Evolutionary conservation across 2,329 filamentous ascomycete genomes (phyloP), one percentile per base, ranked within the genome.

Genomic region (Pseudocercospora macadamiae): DNA sequence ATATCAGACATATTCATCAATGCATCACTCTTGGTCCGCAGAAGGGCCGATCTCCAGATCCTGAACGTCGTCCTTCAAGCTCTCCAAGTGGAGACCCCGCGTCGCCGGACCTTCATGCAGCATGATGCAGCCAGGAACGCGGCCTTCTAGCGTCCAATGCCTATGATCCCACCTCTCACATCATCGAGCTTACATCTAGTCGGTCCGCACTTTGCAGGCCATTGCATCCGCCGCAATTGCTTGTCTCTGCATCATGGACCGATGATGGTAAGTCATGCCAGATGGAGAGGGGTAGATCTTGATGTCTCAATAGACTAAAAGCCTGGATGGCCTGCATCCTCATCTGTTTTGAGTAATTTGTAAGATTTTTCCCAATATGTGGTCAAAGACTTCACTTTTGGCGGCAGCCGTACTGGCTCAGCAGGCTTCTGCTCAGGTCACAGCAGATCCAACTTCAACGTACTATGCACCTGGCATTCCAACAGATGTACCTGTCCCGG

Each of bases 401-500:
- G 79, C 2, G 77, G 59, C 55, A 9, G 59, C 59, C 26, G 47
- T 61, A 45, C 54, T 66, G 28, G 59, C 48, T 18, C 51, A 55
- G 12, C 28, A 60, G 36, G 57, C 55, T 47, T 28, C 45, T 23
- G 64, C 62, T 37, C 57, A 64, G 42, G 54, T 52, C n/a, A 51
- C 49, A 44, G 55, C 57, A 21, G 57, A 59, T 56, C 52, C 57
- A 18, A 62, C 61, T 4, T 56, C 63, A 3, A 67, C 61, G n/a
- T 71, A 69, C 60, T 64, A 64, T 47, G 64, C 63, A 14, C 64
- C 66, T 28, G 63, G 65, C 9, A 65, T 73, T 18, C 70, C 70
- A 4, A 68, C 71, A n/a, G 73, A 74, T 30, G 69, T 65, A 8
- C 72, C 75, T 0, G 56, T 77, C 4, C 54, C 72, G 4, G 76